Evolutionary conservation across 139 green algal genomes (phyloP).

Genomic region (Desmodesmus armatus): DNA sequence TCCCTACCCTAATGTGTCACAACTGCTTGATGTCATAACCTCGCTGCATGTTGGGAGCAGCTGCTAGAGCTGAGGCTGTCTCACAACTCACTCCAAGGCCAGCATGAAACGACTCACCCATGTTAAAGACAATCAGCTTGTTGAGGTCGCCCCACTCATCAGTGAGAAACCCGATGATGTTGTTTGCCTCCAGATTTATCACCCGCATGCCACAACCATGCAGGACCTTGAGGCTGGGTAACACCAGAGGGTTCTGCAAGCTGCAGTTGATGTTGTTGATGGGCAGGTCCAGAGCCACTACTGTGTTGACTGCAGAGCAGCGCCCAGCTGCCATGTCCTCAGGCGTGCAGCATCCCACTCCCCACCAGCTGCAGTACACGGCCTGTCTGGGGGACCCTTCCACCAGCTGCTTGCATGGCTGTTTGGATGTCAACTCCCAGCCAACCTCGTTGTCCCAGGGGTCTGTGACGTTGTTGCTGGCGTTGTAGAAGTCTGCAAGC

Average conservation of each 20-base stretch:
- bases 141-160: conserved; percentile 11
- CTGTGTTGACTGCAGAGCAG: conserved; percentile 17
- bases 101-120: conserved; percentile 33
- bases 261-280: conserved; percentile 38
- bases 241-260: neutral
- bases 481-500: conserved; percentile 29
- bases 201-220: conserved; percentile 40
- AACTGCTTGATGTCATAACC: too few species aligned
- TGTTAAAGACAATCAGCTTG: conserved; percentile 2
- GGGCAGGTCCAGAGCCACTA: neutral
- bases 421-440: conserved; percentile 11
- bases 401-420: conserved; percentile 7
- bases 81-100: too few species aligned
- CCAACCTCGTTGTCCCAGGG: conserved; percentile 37
- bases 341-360: conserved; percentile 28
- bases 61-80: too few species aligned
- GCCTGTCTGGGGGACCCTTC: neutral
- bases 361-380: conserved; percentile 44
- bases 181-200: conserved; percentile 33
- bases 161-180: neutral
- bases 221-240: conserved; percentile 4
- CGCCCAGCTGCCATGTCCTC: neutral
- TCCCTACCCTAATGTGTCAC: too few species aligned
- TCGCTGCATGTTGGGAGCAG: too few species aligned
- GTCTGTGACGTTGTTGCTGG: conserved; percentile 3